phyloP scores from a whole-genome alignment of 768 basidiomycete species.

The Amanita polypyramis region DNA sequence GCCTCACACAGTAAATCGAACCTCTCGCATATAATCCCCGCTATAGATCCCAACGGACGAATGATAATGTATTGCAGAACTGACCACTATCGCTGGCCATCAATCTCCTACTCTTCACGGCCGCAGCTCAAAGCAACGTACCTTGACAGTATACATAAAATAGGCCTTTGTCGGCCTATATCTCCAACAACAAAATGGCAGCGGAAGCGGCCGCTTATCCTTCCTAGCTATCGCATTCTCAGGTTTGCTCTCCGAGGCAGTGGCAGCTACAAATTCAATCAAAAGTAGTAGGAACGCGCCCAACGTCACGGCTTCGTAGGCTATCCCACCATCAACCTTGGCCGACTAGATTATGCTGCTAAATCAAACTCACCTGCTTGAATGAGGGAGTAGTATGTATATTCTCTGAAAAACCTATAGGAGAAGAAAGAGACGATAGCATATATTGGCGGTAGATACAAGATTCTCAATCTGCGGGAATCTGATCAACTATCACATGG shows the following conservation, averaged over 20 bases:
- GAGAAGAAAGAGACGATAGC: conserved; percentile 79
- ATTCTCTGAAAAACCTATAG: conserved; percentile 74
- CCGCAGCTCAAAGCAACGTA: conserved; percentile 16
- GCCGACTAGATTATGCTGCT: background rate
- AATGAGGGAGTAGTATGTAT: conserved; percentile 42
- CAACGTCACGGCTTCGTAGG: conserved; percentile 71
- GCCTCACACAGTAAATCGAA: conserved; percentile 61
- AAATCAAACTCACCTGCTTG: conserved; percentile 25
- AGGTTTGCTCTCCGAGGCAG: conserved; percentile 49
- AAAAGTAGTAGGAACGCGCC: conserved; percentile 86
- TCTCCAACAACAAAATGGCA: conserved; percentile 75
- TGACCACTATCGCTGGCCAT: conserved; percentile 52
- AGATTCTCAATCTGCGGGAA: conserved; percentile 49
- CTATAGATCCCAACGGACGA: conserved; percentile 53
- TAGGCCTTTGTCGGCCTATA: conserved; percentile 82
- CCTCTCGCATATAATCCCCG: conserved; percentile 69
- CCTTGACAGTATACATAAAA: conserved; percentile 86
- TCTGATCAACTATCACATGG: background rate
- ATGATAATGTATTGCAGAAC: conserved; percentile 86
- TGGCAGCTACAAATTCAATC: conserved; percentile 76
- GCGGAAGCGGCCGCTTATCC: conserved; percentile 62
- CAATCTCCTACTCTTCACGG: background rate
- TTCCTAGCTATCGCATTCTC: conserved; percentile 66
- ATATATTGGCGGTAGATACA: conserved; percentile 81
- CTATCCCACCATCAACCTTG: conserved; percentile 21